Conservation (phyloP, 768 basidiomycete genomes). For the Auriscalpium orientale region DNA sequence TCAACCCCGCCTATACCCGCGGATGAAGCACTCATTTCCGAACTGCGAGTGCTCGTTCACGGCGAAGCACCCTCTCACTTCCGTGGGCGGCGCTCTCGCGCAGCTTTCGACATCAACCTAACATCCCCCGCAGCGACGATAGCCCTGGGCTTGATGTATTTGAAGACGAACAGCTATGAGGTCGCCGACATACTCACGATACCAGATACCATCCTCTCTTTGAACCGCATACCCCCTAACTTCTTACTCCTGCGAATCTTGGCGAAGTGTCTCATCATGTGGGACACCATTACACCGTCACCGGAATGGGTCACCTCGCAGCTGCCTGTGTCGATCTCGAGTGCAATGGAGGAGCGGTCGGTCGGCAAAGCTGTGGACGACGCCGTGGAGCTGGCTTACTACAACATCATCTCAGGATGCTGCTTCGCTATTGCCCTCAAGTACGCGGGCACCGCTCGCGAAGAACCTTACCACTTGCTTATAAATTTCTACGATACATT, state of each 20-base stretch:
- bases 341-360: constrained; percentile 47
- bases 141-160: constrained; percentile 88
- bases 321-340: constrained; percentile 59
- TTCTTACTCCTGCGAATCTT: constrained; percentile 80
- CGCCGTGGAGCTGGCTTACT: constrained; percentile 81
- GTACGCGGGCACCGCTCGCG: constrained; percentile 88
- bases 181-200: constrained; percentile 81
- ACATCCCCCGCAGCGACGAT: constrained; percentile 90
- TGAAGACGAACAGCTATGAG: constrained; percentile 76
- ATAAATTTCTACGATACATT: constrained; percentile 78
- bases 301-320: constrained; percentile 66
- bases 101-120: constrained; percentile 75
- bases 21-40: constrained; percentile 60
- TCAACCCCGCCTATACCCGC: constrained; percentile 53
- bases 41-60: constrained; percentile 68
- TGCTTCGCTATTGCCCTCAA: constrained; percentile 91
- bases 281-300: constrained; percentile 68
- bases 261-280: constrained; percentile 75
- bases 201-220: constrained; percentile 68
- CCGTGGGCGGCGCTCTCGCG: constrained; percentile 29
- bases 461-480: constrained; percentile 80
- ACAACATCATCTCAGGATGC: constrained; percentile 83
- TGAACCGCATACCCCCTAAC: constrained; percentile 84
- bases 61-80: constrained; percentile 48
- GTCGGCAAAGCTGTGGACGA: constrained; percentile 49